phyloP scores from a whole-genome alignment of 2,329 filamentous ascomycete genomes.

The Cyclaneusma minus region DNA sequence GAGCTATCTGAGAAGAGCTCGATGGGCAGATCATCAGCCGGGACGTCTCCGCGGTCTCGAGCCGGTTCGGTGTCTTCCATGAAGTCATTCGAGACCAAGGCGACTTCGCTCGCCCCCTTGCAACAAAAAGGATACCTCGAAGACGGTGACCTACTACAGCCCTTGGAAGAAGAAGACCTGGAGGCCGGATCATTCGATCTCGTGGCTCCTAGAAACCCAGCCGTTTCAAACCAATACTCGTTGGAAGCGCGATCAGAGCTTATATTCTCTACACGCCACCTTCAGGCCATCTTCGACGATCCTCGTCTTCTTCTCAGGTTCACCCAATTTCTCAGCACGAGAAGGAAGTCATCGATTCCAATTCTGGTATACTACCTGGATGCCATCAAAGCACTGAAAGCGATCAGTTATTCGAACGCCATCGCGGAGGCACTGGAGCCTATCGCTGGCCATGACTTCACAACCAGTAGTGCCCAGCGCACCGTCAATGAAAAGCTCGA shows the following conservation, averaged over 20 bases:
- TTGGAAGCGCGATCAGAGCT: conserved; percentile 50
- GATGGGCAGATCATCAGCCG: no score
- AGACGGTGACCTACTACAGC: conserved; percentile 36
- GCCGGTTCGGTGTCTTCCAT: no score
- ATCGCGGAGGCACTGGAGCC: conserved; percentile 44
- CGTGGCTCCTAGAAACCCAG: conserved; percentile 24
- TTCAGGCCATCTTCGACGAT: conserved; percentile 49
- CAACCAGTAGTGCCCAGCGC: conserved; percentile 28
- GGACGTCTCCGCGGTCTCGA: no score
- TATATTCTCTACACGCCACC: conserved; percentile 50
- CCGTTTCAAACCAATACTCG: conserved; percentile 26
- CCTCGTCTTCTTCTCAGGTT: conserved; percentile 48
- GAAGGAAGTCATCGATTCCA: conserved; percentile 45
- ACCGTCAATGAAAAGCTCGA: conserved; percentile 44
- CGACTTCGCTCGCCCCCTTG: conserved; percentile 13
- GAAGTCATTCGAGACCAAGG: conserved; percentile 14
- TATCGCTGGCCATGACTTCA: conserved; percentile 39
- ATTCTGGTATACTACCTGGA: conserved; percentile 59
- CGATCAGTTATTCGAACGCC: conserved; percentile 56
- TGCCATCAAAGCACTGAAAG: conserved; percentile 52
- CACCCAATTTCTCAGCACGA: conserved; percentile 45
- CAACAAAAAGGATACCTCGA: conserved; percentile 12
- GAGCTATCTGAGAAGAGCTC: no score
- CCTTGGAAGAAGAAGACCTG: conserved; percentile 26
- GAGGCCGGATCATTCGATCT: conserved; percentile 38